Conservation (phyloP, 2,329 filamentous ascomycete species). For the Colletotrichum sp. region DNA sequence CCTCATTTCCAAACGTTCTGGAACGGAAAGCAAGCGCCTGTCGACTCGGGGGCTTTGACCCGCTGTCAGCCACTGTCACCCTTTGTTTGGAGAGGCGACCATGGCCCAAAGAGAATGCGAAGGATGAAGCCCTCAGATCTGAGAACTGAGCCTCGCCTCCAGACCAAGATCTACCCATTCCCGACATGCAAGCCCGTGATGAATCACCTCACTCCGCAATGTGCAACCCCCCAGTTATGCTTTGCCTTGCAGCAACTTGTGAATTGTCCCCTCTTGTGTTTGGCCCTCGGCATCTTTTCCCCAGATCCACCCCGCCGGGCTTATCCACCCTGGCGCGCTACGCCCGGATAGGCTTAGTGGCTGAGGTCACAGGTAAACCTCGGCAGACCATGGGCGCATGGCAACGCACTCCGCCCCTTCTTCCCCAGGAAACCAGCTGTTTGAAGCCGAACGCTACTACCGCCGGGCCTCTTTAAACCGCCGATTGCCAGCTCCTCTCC, state of each 20-base stretch:
- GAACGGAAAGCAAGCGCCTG: neutral
- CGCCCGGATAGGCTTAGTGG: neutral
- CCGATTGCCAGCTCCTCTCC: neutral
- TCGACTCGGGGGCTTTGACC: slow-evolving; percentile 7
- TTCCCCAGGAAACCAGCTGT: slow-evolving; percentile 13
- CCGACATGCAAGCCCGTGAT: neutral
- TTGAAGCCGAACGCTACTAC: slow-evolving; percentile 7
- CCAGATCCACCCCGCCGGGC: slow-evolving; percentile 19
- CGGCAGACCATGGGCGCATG: slow-evolving; percentile 20
- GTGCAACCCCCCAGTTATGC: neutral
- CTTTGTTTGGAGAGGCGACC: neutral
- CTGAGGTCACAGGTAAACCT: slow-evolving; percentile 22
- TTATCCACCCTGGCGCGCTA: neutral
- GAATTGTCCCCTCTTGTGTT: neutral
- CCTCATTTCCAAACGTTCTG: neutral
- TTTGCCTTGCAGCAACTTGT: neutral
- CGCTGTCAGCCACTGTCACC: neutral
- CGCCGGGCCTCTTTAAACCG: slow-evolving; percentile 13
- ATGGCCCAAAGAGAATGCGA: neutral
- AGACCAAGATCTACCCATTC: neutral
- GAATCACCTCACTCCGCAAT: neutral
- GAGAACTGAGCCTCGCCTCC: neutral
- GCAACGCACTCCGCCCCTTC: slow-evolving; percentile 21
- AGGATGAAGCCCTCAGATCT: neutral
- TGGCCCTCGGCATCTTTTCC: slow-evolving; percentile 23